These are phyloP conservation scores for Trichocomaceae sp. DNA, from an alignment of 2,329 filamentous ascomycete species.

Conservation along the genomic window DNA sequence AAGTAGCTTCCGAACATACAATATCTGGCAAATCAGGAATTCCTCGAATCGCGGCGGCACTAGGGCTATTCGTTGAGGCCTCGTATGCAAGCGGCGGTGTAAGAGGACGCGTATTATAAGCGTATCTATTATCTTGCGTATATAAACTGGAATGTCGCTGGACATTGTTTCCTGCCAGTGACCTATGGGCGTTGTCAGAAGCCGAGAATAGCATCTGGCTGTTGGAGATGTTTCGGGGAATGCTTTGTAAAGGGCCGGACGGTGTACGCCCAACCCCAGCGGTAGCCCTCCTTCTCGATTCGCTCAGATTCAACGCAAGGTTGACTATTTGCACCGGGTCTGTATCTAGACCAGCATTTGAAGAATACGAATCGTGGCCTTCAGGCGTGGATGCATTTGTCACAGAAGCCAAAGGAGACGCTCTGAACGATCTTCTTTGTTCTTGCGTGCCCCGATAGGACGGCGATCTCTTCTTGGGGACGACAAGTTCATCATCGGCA, in stretches of 20 bases:
- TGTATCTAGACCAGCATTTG: constrained; percentile 49
- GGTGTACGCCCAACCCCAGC: constrained; percentile 51
- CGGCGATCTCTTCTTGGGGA: constrained; percentile 31
- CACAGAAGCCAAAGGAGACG: constrained; percentile 25
- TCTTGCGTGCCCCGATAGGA: constrained; percentile 28
- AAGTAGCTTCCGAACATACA: constrained; percentile 67
- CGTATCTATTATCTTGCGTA: constrained; percentile 17
- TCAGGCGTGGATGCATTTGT: constrained; percentile 17
- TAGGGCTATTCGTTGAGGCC: neutral
- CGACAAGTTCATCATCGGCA: constrained; percentile 27
- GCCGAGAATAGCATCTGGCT: constrained; percentile 19
- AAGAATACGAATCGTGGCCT: constrained; percentile 12
- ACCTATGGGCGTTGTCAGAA: constrained; percentile 15
- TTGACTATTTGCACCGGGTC: constrained; percentile 88
- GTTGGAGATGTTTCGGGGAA: constrained; percentile 28
- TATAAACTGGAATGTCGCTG: constrained; percentile 20
- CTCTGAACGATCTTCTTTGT: constrained; percentile 27
- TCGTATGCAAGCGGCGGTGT: constrained; percentile 2
- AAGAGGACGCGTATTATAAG: neutral
- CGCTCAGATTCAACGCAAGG: constrained; percentile 82
- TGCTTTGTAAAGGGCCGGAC: constrained; percentile 42
- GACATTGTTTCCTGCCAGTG: constrained; percentile 9
- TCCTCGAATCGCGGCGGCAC: constrained; percentile 19
- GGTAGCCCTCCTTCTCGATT: constrained; percentile 60
- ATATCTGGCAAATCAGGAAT: constrained; percentile 26